phyloP scores from a whole-genome alignment of 805 yeast genomes.

The Wickerhamiella australiensis region DNA sequence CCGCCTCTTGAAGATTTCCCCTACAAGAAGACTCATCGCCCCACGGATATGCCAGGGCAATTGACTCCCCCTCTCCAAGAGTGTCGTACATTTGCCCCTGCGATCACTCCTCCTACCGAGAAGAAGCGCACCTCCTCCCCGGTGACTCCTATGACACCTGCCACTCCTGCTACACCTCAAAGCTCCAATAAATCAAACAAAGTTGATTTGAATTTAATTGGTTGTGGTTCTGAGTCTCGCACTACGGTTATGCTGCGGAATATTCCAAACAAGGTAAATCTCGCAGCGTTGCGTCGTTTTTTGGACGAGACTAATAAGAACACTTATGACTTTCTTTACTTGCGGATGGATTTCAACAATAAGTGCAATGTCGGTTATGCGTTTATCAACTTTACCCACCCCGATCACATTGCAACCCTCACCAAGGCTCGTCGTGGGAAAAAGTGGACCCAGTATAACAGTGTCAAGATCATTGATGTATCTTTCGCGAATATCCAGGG shows the following conservation, averaged over 20 bases:
- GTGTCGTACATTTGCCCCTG: background rate
- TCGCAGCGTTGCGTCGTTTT: slow-evolving; percentile 35
- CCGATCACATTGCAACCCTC: slow-evolving; percentile 35
- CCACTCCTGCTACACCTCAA: background rate
- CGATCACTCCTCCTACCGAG: slow-evolving; percentile 2
- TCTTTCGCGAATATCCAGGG: slow-evolving; percentile 45
- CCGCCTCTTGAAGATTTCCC: background rate
- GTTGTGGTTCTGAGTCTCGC: slow-evolving; percentile 27
- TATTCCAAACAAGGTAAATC: slow-evolving; percentile 42
- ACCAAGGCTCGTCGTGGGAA: slow-evolving; percentile 37
- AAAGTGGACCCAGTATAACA: slow-evolving; percentile 37
- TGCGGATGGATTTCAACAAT: slow-evolving; percentile 42
- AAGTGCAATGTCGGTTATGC: slow-evolving; percentile 48
- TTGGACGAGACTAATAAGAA: slow-evolving; percentile 35
- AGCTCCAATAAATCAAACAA: slow-evolving; percentile 1
- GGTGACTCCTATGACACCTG: background rate
- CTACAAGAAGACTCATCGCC: background rate
- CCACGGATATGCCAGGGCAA: slow-evolving; percentile 2
- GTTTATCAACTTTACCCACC: slow-evolving; percentile 37
- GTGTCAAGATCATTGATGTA: slow-evolving; percentile 40
- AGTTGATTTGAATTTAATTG: slow-evolving; percentile 6
- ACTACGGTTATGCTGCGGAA: slow-evolving; percentile 43
- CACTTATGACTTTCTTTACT: slow-evolving; percentile 33
- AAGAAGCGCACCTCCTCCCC: background rate
- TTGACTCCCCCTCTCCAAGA: slow-evolving; percentile 9